phyloP scores from a whole-genome alignment of 169 alveolate species.

The Perkinsus marinus region DNA sequence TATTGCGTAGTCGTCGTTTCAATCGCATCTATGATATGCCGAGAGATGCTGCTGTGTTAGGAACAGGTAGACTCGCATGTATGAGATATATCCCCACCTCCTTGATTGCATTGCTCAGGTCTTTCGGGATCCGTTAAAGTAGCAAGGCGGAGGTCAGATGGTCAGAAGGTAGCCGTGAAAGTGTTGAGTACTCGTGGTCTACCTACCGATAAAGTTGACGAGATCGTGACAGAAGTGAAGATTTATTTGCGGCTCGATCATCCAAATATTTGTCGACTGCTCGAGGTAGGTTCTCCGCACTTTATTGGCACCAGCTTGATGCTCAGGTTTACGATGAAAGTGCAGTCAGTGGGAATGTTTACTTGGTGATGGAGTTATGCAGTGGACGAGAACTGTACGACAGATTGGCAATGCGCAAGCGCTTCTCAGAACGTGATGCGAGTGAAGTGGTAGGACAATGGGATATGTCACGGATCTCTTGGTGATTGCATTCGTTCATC shows the following conservation, averaged over 20 bases:
- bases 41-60: neutral
- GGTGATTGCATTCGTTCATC: neutral
- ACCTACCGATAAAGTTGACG: neutral
- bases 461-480: too few species aligned
- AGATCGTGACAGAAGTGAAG: neutral
- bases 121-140: neutral
- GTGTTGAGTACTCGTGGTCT: neutral
- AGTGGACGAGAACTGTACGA: slow-evolving; percentile 41
- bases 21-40: neutral
- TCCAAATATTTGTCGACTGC: neutral
- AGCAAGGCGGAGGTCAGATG: neutral
- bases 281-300: neutral
- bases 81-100: too few species aligned
- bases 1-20: neutral
- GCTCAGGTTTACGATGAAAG: neutral
- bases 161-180: neutral
- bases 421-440: slow-evolving; percentile 21
- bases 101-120: too few species aligned
- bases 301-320: neutral
- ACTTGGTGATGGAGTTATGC: neutral
- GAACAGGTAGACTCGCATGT: neutral
- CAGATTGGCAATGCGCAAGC: slow-evolving; percentile 30
- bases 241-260: neutral
- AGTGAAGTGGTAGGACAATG: neutral
- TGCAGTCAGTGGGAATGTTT: neutral